phyloP scores from a whole-genome alignment of 2,329 filamentous ascomycete species.

The Ceratocystis colombiana region DNA sequence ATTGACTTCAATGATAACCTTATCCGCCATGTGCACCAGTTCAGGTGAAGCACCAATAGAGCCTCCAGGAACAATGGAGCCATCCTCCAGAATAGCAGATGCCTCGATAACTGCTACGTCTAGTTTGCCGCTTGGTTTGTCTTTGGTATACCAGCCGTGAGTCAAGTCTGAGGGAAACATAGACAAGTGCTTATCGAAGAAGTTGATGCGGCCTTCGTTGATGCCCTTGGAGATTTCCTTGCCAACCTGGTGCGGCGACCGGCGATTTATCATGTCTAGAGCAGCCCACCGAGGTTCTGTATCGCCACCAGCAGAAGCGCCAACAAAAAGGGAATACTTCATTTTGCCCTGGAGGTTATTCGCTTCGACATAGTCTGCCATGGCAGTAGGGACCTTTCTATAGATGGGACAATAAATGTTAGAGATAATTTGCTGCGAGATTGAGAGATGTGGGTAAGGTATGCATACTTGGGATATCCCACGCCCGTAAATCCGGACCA shows the following conservation, averaged over 20 bases:
- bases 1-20: slow-evolving; percentile 89
- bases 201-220: slow-evolving; percentile 78
- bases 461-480: slow-evolving; percentile 63
- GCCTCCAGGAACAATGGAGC: slow-evolving; percentile 77
- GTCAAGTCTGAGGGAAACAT: slow-evolving; percentile 86
- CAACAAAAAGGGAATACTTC: slow-evolving; percentile 79
- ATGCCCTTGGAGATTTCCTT: slow-evolving; percentile 86
- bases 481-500: slow-evolving; percentile 90
- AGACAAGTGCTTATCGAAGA: slow-evolving; percentile 87
- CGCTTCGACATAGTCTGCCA: slow-evolving; percentile 82
- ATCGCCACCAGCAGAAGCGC: slow-evolving; percentile 79
- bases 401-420: not conserved
- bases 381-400: slow-evolving; percentile 54
- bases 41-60: slow-evolving; percentile 79
- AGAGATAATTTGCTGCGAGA: not conserved
- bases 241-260: slow-evolving; percentile 78
- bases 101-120: slow-evolving; percentile 82
- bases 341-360: slow-evolving; percentile 75
- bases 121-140: slow-evolving; percentile 61
- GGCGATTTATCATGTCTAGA: slow-evolving; percentile 80
- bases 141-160: slow-evolving; percentile 71
- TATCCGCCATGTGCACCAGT: slow-evolving; percentile 81
- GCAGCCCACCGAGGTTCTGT: slow-evolving; percentile 88
- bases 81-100: slow-evolving; percentile 76
- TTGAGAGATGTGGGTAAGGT: not conserved